Evolutionary conservation across 495 filamentous ascomycete species (phyloP).

Genomic region (Penicillium angulare): DNA sequence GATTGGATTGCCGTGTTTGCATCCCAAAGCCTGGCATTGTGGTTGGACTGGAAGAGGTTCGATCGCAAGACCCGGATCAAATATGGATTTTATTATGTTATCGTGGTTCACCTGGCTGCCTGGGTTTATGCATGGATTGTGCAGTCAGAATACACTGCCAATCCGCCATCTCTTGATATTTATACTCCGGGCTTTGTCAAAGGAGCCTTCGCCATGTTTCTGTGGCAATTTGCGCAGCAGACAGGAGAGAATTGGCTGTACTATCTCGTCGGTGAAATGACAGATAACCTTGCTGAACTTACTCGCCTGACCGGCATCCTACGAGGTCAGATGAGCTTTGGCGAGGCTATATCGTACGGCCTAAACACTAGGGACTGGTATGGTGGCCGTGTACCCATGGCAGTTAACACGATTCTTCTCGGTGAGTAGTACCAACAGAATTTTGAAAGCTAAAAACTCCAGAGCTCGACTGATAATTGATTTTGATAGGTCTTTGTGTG

Average conservation of each 20-base stretch:
- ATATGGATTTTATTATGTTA: constrained; percentile 42
- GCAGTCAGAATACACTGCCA: constrained; percentile 43
- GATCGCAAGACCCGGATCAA: constrained; percentile 33
- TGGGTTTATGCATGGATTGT: constrained; percentile 51
- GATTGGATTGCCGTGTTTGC: constrained; percentile 43
- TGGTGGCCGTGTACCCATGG: constrained; percentile 46
- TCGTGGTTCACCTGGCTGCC: constrained; percentile 36
- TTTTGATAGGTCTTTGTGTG: constrained; percentile 20
- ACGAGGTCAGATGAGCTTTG: constrained; percentile 59
- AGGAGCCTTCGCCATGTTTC: constrained; percentile 43
- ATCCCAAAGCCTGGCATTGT: constrained; percentile 29
- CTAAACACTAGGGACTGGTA: constrained; percentile 46
- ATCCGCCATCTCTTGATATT: constrained; percentile 42
- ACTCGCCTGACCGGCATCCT: constrained; percentile 59
- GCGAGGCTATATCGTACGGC: constrained; percentile 60
- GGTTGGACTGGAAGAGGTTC: constrained; percentile 5
- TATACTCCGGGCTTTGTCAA: constrained; percentile 40
- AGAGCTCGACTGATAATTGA: background rate
- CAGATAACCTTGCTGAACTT: constrained; percentile 49
- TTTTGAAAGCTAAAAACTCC: background rate
- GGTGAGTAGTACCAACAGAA: constrained; percentile 21
- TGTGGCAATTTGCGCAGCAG: constrained; percentile 48
- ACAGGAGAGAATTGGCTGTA: constrained; percentile 51
- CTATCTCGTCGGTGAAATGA: constrained; percentile 58
- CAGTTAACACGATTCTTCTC: constrained; percentile 49